Percentiles rank a stretch among this genome's conserved stretches.
Evolutionary conservation across 495 filamentous ascomycete genomes (phyloP).

Genomic region (Penicillium alfredii): DNA sequence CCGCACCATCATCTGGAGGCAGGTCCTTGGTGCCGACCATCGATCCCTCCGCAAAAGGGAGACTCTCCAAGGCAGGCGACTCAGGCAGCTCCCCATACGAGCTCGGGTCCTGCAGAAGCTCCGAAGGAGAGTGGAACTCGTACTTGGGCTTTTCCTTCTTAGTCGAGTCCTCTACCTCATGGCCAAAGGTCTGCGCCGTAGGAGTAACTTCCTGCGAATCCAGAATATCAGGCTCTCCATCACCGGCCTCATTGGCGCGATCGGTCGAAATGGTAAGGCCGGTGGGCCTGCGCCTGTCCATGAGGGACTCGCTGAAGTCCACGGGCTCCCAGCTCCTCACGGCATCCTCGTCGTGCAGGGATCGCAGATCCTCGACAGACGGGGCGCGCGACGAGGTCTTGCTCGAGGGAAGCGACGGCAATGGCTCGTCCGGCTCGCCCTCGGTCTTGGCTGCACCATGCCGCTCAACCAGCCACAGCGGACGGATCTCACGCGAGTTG

Average conservation of each 20-base stretch:
- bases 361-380: constrained; percentile 39
- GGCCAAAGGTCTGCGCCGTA: constrained; percentile 14
- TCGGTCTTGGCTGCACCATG: constrained; percentile 39
- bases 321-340: constrained; percentile 29
- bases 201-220: constrained; percentile 25
- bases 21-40: constrained; percentile 20
- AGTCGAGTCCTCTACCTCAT: not conserved
- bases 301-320: constrained; percentile 19
- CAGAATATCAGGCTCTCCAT: constrained; percentile 13
- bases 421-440: constrained; percentile 27
- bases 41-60: constrained; percentile 37
- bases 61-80: constrained; percentile 19
- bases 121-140: constrained; percentile 44
- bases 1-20: constrained; percentile 5
- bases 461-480: constrained; percentile 46
- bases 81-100: constrained; percentile 22
- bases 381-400: constrained; percentile 39
- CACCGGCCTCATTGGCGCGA: constrained; percentile 7
- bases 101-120: constrained; percentile 35
- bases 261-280: constrained; percentile 22
- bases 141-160: constrained; percentile 35
- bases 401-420: constrained; percentile 48
- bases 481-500: constrained; percentile 42
- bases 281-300: constrained; percentile 12
- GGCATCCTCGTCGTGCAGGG: constrained; percentile 24